phyloP scores from a whole-genome alignment of 805 yeast species.

The Wickerhamomyces silvicola region DNA sequence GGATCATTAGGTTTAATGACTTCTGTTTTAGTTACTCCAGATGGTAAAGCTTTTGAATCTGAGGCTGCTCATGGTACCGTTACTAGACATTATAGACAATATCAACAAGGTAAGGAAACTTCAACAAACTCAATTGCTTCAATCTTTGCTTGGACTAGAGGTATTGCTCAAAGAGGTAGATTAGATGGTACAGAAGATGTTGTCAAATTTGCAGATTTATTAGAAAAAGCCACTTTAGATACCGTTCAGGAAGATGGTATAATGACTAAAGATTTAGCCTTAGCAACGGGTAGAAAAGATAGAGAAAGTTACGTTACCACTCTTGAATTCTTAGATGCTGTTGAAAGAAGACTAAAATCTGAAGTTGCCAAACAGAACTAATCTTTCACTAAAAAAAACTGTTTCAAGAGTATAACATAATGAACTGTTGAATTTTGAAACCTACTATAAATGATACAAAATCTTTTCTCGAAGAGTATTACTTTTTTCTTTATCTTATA shows the following conservation, averaged over 20 bases:
- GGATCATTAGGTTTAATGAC: slow-evolving; percentile 84
- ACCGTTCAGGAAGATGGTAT: slow-evolving; percentile 69
- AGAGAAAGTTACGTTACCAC: slow-evolving; percentile 65
- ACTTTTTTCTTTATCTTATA: neutral
- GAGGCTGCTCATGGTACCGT: slow-evolving; percentile 90
- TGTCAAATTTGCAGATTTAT: slow-evolving; percentile 53
- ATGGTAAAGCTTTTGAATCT: slow-evolving; percentile 78
- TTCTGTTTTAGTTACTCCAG: slow-evolving; percentile 75
- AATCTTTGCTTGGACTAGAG: slow-evolving; percentile 84
- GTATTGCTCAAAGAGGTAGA: slow-evolving; percentile 74
- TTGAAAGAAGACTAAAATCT: slow-evolving; percentile 48
- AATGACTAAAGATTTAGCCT: slow-evolving; percentile 80
- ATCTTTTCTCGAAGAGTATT: too few relatives aligned
- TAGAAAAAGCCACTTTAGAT: slow-evolving; percentile 64
- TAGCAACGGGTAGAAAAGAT: slow-evolving; percentile 58
- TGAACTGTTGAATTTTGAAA: slow-evolving; percentile 2
- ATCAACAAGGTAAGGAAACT: slow-evolving; percentile 76
- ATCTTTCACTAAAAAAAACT: neutral
- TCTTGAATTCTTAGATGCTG: slow-evolving; percentile 72
- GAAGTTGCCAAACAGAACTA: slow-evolving; percentile 21
- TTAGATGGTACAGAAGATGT: slow-evolving; percentile 69
- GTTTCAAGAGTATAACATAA: neutral
- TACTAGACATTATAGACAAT: slow-evolving; percentile 78
- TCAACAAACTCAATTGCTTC: slow-evolving; percentile 84
- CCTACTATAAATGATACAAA: too few relatives aligned